Conservation (phyloP, 257 asterid species). For the Plantago elongata region DNA sequence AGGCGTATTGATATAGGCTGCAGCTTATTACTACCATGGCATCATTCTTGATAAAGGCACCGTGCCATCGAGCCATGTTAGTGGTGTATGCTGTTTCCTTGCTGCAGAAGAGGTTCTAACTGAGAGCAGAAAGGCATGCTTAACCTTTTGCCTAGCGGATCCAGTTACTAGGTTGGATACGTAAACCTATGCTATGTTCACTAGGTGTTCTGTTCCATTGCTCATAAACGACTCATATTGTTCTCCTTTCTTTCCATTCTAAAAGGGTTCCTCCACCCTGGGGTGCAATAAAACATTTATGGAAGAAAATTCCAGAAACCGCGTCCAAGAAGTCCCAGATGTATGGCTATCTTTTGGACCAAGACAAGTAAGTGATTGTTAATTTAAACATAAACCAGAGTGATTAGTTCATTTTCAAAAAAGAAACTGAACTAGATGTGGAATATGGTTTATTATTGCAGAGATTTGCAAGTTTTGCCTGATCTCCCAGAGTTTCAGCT, state of each 20-base stretch:
- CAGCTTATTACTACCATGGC: slow-evolving; percentile 82
- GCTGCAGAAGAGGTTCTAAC: slow-evolving; percentile 64
- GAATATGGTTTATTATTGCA: slow-evolving; percentile 19
- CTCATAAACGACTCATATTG: neutral
- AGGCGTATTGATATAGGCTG: slow-evolving; percentile 39
- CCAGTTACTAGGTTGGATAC: slow-evolving; percentile 62
- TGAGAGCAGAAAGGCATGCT: slow-evolving; percentile 76
- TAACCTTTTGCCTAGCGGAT: slow-evolving; percentile 70
- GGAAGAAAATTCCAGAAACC: slow-evolving; percentile 76
- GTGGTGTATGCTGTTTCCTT: slow-evolving; percentile 61
- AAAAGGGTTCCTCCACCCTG: slow-evolving; percentile 68
- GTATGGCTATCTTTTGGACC: slow-evolving; percentile 61
- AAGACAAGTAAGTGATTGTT: slow-evolving; percentile 49
- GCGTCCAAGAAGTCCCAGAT: slow-evolving; percentile 69
- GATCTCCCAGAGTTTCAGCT: slow-evolving; percentile 80
- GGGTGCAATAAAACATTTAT: slow-evolving; percentile 75
- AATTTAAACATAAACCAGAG: neutral
- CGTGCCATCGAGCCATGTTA: slow-evolving; percentile 56
- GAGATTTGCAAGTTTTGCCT: slow-evolving; percentile 44
- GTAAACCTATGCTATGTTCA: neutral
- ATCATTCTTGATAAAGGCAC: slow-evolving; percentile 59
- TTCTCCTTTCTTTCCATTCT: neutral
- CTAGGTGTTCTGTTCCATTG: neutral
- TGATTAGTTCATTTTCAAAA: neutral
- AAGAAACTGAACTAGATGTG: no score